Evolutionary conservation across 2,329 filamentous ascomycete species (phyloP), one percentile per base, ranked within the genome.

Genomic region (Didymosphaeria variabile): DNA sequence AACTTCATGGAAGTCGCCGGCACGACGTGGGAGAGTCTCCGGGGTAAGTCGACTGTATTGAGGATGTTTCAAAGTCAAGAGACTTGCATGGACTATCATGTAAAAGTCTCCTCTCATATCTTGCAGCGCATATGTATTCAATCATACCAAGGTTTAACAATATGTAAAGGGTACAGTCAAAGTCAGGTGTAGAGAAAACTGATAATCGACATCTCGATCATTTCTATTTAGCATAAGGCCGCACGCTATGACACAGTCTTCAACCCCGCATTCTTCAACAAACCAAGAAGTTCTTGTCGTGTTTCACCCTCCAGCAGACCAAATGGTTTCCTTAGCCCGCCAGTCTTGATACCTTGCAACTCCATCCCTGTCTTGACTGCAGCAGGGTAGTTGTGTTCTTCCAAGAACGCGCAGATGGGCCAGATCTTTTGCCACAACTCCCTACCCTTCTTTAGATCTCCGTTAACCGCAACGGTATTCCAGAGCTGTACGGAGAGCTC

Each of bases 351-450:
- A 0, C 83, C 83, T 32, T 76, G 77, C 52, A 85, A 59, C 68
- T 85, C 82, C 70, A 85, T 79, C 0, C 79, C 83, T 0, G 83
- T 84, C 77, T 85, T 85, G 9, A 84, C 78, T 7, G 80, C 81
- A 6, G 80, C 72, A 0, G 78, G 73, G 60, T 85, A 85, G 57
- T 83, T 83, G 52, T 83, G 74, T 5, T 79, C 74, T 68, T 85
- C 83, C 5, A 85, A 65, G 45, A 84, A 82, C 68, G 83, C 83
- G 73, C 83, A 85, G 6, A 85, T 72, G 1, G 83, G 83, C 59
- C 76, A 85, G 5, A 82, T 81, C 73, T 83, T 83, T 17, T 72
- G 68, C 83, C 83, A 85, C 13, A 85, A 54, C 72, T 83, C 79
- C 0, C 82, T 74, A 0, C 80, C 82, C 45, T 70, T 74, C 63